Percentiles rank a stretch among this genome's conserved stretches.
Evolutionary conservation across 1,284 basidiomycete species (phyloP).

Genomic region (Kalmanozyma brasiliensis): DNA sequence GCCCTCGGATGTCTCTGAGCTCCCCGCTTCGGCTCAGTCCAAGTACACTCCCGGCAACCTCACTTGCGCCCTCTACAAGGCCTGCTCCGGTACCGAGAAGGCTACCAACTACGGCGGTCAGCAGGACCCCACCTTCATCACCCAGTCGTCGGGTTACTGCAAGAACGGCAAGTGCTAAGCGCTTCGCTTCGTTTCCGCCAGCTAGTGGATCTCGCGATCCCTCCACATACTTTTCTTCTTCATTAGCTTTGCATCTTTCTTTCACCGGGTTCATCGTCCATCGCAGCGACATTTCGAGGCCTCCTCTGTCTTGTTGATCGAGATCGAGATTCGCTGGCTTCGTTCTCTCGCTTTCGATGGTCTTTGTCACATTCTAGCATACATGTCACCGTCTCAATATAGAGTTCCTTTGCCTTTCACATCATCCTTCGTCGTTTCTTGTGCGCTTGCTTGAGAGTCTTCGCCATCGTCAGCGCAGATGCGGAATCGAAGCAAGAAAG

Average conservation of each 20-base stretch:
- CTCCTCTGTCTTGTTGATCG: slow-evolving; percentile 5
- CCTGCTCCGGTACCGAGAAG: slow-evolving; percentile 28
- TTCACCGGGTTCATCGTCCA: too few relatives aligned
- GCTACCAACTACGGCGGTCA: slow-evolving; percentile 50
- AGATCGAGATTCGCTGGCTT: slow-evolving; percentile 12
- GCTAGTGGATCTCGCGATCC: too few relatives aligned
- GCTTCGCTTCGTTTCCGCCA: background rate
- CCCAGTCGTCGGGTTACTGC: slow-evolving; percentile 39
- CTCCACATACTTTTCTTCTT: too few relatives aligned
- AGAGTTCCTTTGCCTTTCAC: too few relatives aligned
- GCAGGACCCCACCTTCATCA: slow-evolving; percentile 51
- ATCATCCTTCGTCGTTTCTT: too few relatives aligned
- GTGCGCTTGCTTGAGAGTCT: too few relatives aligned
- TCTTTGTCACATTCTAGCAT: background rate
- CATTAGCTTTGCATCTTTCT: too few relatives aligned
- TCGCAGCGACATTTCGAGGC: too few relatives aligned
- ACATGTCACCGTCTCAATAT: slow-evolving; percentile 1
- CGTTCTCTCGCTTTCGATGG: background rate
- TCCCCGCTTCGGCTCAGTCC: slow-evolving; percentile 27
- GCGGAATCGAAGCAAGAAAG: too few relatives aligned
- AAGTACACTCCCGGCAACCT: slow-evolving; percentile 35
- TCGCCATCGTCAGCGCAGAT: too few relatives aligned
- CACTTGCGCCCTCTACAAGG: slow-evolving; percentile 48
- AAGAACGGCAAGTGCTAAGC: slow-evolving; percentile 28
- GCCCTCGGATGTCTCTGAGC: slow-evolving; percentile 10